Evolutionary conservation across 768 basidiomycete genomes (phyloP).

Genomic region (Pleurotus citrinopileatus): DNA sequence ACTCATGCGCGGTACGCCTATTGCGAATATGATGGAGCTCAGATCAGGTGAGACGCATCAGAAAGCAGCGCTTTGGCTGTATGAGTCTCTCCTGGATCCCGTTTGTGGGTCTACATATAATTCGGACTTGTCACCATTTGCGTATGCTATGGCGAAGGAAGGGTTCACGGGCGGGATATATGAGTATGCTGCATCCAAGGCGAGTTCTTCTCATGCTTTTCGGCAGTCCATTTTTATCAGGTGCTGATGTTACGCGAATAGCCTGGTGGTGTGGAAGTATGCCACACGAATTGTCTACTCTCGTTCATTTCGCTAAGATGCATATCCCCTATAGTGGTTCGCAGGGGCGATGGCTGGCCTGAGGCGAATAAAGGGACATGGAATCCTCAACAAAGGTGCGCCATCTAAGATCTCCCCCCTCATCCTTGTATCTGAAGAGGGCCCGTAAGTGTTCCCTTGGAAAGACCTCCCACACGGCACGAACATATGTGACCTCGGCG

Average conservation of each 20-base stretch:
- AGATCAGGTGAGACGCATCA: slow-evolving; percentile 12
- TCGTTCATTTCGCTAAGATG: not conserved
- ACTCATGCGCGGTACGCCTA: not conserved
- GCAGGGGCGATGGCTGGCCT: slow-evolving; percentile 7
- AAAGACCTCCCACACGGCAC: slow-evolving; percentile 17
- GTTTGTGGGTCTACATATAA: slow-evolving; percentile 13
- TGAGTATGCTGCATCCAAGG: slow-evolving; percentile 7
- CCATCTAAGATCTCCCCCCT: not conserved
- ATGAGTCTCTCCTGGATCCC: slow-evolving; percentile 16
- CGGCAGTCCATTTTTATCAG: not conserved
- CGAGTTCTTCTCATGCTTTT: too few species aligned
- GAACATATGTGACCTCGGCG: slow-evolving; percentile 28
- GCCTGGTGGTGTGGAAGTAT: not conserved
- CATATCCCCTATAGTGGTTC: slow-evolving; percentile 1
- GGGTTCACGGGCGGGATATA: slow-evolving; percentile 5
- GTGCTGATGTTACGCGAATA: not conserved
- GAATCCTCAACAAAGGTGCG: slow-evolving; percentile 2
- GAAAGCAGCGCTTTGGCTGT: slow-evolving; percentile 9
- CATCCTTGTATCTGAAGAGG: not conserved
- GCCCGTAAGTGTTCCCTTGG: slow-evolving; percentile 32
- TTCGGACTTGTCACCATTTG: slow-evolving; percentile 16
- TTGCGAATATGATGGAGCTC: slow-evolving; percentile 5
- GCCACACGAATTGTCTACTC: not conserved
- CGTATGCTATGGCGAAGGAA: slow-evolving; percentile 13
- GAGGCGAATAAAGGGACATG: not conserved